These are phyloP conservation scores for Pythium rishiriense DNA, from an alignment of 352 stramenopile genomes.

Conservation along the genomic window DNA sequence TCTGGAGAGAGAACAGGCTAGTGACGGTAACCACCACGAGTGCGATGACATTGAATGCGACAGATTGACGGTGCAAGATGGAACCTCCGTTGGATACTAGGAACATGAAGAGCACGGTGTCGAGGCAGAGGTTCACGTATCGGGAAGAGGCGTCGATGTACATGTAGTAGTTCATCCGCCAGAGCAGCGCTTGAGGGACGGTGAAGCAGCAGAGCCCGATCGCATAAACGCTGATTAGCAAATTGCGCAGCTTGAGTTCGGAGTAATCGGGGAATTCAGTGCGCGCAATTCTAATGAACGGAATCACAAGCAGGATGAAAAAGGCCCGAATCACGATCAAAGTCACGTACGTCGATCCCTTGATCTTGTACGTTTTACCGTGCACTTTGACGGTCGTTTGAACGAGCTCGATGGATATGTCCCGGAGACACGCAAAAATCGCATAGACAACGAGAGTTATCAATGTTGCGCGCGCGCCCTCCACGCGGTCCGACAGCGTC, in stretches of 20 bases:
- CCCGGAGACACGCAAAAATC: conserved; percentile 65
- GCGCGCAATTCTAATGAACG: conserved; percentile 37
- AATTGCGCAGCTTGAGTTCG: conserved; percentile 60
- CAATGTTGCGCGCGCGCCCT: conserved; percentile 62
- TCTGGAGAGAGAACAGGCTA: conserved; percentile 43
- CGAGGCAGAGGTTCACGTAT: conserved; percentile 80
- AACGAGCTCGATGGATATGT: conserved; percentile 56
- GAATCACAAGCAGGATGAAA: conserved; percentile 30
- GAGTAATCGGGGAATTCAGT: conserved; percentile 58
- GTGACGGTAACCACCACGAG: conserved; percentile 50
- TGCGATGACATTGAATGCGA: conserved; percentile 63
- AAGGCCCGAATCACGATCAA: conserved; percentile 43
- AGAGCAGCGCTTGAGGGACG: conserved; percentile 48
- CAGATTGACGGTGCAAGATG: conserved; percentile 65
- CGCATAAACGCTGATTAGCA: conserved; percentile 61
- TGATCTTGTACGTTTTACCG: conserved; percentile 20
- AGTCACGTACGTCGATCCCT: conserved; percentile 42
- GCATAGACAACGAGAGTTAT: conserved; percentile 58
- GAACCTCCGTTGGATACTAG: conserved; percentile 81
- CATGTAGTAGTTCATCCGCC: conserved; percentile 56
- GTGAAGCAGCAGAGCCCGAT: conserved; percentile 59
- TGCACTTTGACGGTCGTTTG: conserved; percentile 26
- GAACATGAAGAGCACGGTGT: conserved; percentile 83
- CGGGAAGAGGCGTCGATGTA: conserved; percentile 61
- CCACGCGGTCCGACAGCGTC: conserved; percentile 59